Base-by-base conservation (phyloP, 257 asterid genomes). In the Jacaranda mimosifolia region DNA sequence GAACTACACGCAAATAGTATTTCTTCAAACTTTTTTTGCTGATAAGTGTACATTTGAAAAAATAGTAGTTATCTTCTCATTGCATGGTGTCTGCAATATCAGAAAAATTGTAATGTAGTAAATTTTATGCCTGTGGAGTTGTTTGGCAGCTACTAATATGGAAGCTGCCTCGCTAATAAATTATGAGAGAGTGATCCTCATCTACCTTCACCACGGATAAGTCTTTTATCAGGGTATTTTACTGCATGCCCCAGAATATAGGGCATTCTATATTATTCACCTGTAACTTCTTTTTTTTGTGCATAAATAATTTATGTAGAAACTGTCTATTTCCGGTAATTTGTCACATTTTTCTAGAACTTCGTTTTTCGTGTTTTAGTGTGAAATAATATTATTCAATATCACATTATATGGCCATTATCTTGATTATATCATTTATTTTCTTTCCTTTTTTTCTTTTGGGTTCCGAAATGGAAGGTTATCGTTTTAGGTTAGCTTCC, bases 401-500 rank as follows among this genome's bases (percentile, higher is more conserved):
- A 59, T 78, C 68, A 57, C 14, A 38, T 51, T 63, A 7, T 36
- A 46, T 26, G 15, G 45, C 51, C 42, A 66, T 51, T 66, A 69
- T 77, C 72, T 59, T 83, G 70, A 75, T 49, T 49, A 38, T 59
- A 43, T 59, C 70, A 17, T 63, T 55, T 57, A 32, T 52, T 63
- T 42, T 68, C 13, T 59, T 60, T 63, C 65, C 38, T 55, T 64
- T 70, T 72, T 7, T 52, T 9, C 53, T 48, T 66, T 2, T 57
- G 32, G 75, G 3, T 5, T 32, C 79, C 78, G 63, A 64, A 68
- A 67, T 81, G 78, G 80, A 86, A 90, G 97, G 98, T 81, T 85
- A 91, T 81, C 97, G 85, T 79, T 87, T 92, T 75, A 88, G 97
- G 84, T 85, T 92, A 77, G 88, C 87, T 76, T 92, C 89, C 60